Evolutionary conservation across 2,329 filamentous ascomycete genomes (phyloP).

Genomic region (Triangularia setosa): DNA sequence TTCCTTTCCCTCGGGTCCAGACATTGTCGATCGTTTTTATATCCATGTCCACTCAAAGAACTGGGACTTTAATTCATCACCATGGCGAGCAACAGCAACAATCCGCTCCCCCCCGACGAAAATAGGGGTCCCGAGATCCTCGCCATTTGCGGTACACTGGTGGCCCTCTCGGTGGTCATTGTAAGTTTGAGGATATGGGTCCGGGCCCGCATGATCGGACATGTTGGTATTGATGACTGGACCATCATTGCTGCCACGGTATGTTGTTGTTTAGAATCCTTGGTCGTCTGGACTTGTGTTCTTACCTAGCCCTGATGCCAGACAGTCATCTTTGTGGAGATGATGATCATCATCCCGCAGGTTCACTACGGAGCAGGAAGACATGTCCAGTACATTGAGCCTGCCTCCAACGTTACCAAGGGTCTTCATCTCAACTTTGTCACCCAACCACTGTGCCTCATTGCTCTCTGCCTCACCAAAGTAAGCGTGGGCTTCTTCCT

Average conservation of each 20-base stretch:
- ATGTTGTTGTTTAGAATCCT: slow-evolving; percentile 6
- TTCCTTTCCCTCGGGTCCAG: not conserved
- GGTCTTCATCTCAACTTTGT: slow-evolving; percentile 32
- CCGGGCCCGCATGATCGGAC: slow-evolving; percentile 25
- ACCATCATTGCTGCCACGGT: slow-evolving; percentile 29
- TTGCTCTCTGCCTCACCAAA: slow-evolving; percentile 29
- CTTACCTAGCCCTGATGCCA: not conserved
- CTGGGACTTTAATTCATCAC: not conserved
- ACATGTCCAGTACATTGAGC: slow-evolving; percentile 29
- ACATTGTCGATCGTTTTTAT: not conserved
- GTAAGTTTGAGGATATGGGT: slow-evolving; percentile 29
- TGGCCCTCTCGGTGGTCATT: slow-evolving; percentile 25
- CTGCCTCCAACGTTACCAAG: slow-evolving; percentile 21
- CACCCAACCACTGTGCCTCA: slow-evolving; percentile 30
- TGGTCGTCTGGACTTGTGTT: not conserved
- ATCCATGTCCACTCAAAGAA: not conserved
- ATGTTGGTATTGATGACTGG: slow-evolving; percentile 29
- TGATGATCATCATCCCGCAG: slow-evolving; percentile 29
- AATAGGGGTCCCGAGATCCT: slow-evolving; percentile 32
- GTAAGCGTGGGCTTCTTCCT: slow-evolving; percentile 32
- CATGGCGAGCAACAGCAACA: slow-evolving; percentile 16
- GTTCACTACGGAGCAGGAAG: slow-evolving; percentile 28
- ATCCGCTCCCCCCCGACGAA: slow-evolving; percentile 23
- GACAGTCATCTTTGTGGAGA: slow-evolving; percentile 26
- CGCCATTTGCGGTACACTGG: slow-evolving; percentile 27